These are phyloP conservation scores for Thamnidium elegans DNA, from an alignment of 192 early-diverging fungal species.

Conservation along the genomic window DNA sequence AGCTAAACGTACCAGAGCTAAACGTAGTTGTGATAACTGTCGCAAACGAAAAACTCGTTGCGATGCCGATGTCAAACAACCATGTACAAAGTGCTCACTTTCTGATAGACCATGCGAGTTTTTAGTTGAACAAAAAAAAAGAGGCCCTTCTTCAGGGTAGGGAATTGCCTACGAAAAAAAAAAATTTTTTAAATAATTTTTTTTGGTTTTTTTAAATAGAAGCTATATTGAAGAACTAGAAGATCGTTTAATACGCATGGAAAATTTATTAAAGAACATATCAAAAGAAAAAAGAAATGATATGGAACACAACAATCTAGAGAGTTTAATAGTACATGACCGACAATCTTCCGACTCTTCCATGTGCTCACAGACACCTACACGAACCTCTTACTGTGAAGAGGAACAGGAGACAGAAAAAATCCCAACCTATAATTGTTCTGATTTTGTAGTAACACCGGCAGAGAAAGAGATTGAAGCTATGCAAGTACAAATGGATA, in stretches of 20 bases:
- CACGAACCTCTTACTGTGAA: not conserved
- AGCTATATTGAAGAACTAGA: conserved; percentile 70
- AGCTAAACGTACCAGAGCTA: conserved; percentile 32
- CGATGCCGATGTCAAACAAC: conserved; percentile 56
- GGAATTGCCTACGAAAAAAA: not conserved
- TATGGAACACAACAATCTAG: not conserved
- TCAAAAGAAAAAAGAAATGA: conserved; percentile 28
- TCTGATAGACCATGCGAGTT: conserved; percentile 52
- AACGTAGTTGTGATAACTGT: conserved; percentile 63
- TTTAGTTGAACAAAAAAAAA: conserved; percentile 43
- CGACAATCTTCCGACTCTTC: no score
- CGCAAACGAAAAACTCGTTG: conserved; percentile 81
- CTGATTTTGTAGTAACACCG: not conserved
- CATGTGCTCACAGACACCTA: no score
- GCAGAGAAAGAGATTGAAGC: not conserved
- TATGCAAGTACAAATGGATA: conserved; percentile 52
- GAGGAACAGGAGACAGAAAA: not conserved
- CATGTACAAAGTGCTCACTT: conserved; percentile 69
- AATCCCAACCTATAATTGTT: not conserved
- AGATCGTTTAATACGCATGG: conserved; percentile 64
- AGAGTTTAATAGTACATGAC: no score
- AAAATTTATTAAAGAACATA: conserved; percentile 60
- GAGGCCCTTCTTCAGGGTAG: conserved; percentile 79
- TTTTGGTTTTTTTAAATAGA: no score
- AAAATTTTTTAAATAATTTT: no score